Base-by-base conservation (phyloP, 257 asterid species). In the Prunella vulgaris region DNA sequence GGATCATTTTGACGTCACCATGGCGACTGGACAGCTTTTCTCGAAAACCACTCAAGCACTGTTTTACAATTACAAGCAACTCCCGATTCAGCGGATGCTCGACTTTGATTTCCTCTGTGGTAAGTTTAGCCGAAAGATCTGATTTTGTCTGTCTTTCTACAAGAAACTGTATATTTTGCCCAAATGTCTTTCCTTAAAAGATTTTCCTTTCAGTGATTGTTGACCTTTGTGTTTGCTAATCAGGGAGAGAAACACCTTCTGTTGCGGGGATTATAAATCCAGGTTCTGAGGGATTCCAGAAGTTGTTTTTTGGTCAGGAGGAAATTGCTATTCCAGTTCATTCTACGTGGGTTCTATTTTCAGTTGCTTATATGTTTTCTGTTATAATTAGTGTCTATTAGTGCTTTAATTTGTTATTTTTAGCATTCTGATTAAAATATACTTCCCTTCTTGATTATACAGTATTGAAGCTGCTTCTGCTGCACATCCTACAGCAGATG, bases 201-300 rank as follows among this genome's bases (percentile, higher is more conserved):
- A 7, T 60, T 60, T 32, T 25, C 75, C 27, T 10, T 7, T 60
- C 6, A 46, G 17, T 33, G 76, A 46, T 46, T 48, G n/a, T 0
- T 3, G 27, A 24, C 51, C 67, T 33, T 72, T 77, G 62, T 60
- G 25, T 51, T 73, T 73, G 64, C 49, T 56, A 42, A 67, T 86
- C 84, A 93, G 97, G 95, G 68, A 88, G 99, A 74, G 99, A 93
- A 84, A 93, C 93, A 7, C 97, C 97, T 73, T 93, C 99, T 40
- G 97, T 93, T 79, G 97, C 97, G 37, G 97, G 99, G 74, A 93
- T 93, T 61, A 82, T 93, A 59, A 91, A 91, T 82, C 99, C 99
- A 61, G 99, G 97, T 83, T 86, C 99, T 28, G 99, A 93, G 85
- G 99, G 99, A 51, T 93, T 93, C 81, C 99, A 93, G 84, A 93